Percentiles rank a stretch among this genome's conserved stretches.
These are phyloP conservation scores for Cystofilobasidium capitatum DNA, from an alignment of 768 basidiomycete species.

Conservation along the genomic window DNA sequence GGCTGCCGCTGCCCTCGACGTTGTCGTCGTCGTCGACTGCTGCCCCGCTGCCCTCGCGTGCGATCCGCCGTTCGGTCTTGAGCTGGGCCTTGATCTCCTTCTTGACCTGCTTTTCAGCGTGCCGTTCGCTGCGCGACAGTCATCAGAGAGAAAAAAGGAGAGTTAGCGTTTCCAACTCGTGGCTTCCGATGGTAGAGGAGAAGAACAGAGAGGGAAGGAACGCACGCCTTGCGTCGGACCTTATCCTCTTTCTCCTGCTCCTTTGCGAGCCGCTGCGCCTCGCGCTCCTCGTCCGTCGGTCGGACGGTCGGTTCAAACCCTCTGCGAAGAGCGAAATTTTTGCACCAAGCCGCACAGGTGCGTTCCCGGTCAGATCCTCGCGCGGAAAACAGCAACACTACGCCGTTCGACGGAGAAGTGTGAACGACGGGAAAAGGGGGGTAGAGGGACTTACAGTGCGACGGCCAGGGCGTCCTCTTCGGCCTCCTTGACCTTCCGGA, in stretches of 20 bases:
- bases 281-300: neutral
- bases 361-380: too few species aligned
- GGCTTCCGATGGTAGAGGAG: neutral
- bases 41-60: too few species aligned
- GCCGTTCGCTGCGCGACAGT: slow-evolving; percentile 18
- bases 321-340: neutral
- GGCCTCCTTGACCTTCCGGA: slow-evolving; percentile 25
- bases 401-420: too few species aligned
- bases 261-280: too few species aligned
- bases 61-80: slow-evolving; percentile 8
- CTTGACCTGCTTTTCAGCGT: slow-evolving; percentile 18
- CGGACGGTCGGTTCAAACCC: slow-evolving; percentile 22
- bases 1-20: too few species aligned
- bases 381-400: too few species aligned
- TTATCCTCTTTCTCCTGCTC: slow-evolving; percentile 9
- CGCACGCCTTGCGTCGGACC: slow-evolving; percentile 16
- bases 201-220: neutral
- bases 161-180: too few species aligned
- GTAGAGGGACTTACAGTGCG: slow-evolving; percentile 4
- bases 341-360: neutral
- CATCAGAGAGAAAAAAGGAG: neutral
- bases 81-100: slow-evolving; percentile 19
- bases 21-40: too few species aligned
- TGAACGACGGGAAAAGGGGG: neutral
- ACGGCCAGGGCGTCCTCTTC: slow-evolving; percentile 27